A percentile compares a stretch with the other conserved stretches of the same genome.
Evolutionary conservation across 2,329 filamentous ascomycete species (phyloP).

Genomic region (Venturia nashicola): DNA sequence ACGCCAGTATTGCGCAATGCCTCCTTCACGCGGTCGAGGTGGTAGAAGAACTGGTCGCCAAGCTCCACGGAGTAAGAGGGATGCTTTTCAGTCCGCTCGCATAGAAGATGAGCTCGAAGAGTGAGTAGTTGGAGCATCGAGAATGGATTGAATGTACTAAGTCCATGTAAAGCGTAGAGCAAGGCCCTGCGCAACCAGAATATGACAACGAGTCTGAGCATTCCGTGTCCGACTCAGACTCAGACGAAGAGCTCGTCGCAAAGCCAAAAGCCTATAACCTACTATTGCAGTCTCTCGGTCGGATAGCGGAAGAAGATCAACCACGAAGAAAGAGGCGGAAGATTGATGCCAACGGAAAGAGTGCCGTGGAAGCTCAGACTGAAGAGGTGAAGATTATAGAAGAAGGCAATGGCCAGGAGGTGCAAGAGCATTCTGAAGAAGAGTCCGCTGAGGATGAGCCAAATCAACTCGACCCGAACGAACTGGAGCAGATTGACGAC

Average conservation of each 20-base stretch:
- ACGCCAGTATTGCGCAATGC: constrained; percentile 12
- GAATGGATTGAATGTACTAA: not conserved
- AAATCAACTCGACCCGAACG: constrained; percentile 17
- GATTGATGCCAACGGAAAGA: constrained; percentile 17
- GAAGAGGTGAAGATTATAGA: constrained; percentile 10
- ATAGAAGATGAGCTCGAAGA: constrained; percentile 19
- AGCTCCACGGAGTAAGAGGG: not conserved
- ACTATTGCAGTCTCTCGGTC: constrained; percentile 43
- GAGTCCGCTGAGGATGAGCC: constrained; percentile 10
- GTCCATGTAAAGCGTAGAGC: constrained; percentile 1
- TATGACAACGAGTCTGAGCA: not conserved
- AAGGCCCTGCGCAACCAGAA: constrained; percentile 1
- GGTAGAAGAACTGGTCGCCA: constrained; percentile 11
- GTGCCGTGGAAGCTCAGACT: constrained; percentile 11
- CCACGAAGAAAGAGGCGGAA: constrained; percentile 43
- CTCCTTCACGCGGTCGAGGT: constrained; percentile 18
- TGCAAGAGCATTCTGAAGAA: constrained; percentile 11
- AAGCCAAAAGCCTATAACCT: constrained; percentile 35
- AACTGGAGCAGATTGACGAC: constrained; percentile 30
- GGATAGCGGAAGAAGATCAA: constrained; percentile 26
- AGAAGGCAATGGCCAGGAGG: not conserved
- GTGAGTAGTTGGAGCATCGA: constrained; percentile 17
- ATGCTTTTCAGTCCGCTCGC: constrained; percentile 15
- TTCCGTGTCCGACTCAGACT: not conserved
- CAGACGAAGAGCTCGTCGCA: constrained; percentile 15